Base-by-base conservation (phyloP, 306 rosid genomes). In the Boehmeria nivea region DNA sequence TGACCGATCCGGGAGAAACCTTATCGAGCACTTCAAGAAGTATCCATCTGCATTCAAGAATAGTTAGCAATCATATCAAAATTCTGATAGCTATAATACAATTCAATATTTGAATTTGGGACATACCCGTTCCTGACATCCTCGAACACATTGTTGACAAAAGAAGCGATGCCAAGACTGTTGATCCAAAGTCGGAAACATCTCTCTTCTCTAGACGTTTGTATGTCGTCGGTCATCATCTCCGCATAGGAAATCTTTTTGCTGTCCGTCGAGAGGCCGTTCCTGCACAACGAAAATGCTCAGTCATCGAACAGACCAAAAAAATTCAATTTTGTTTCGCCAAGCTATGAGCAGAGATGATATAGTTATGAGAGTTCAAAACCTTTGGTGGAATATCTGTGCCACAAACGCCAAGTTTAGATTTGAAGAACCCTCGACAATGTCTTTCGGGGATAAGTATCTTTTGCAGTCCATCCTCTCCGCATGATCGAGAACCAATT, bases 171-270 rank as follows among this genome's bases (percentile, higher is more conserved):
- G 45, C 96, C 96, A 36, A 93, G 83, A 78, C 96, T 93, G 63
- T 93, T 87, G 77, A 93, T 85, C 99, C 96, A 93, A 61, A 87
- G 54, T 53, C 99, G 84, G 55, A 77, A 93, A 70, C 96, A 93
- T 73, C 99, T 85, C 75, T 93, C 99, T 73, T 93, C 99, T 79
- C 94, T 77, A 72, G 74, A 93, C 39, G 95, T 88, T 73, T 78
- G 88, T 70, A 85, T 82, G 51, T 93, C 99, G 14, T 93, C 99
- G 1, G 90, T 48, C 86, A 93, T 87, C 90, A 87, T 93, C 86
- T 83, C 93, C 16, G 99, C 99, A 70, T 59, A 93, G 10, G 99
- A 83, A 54, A 85, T 61, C 72, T 77, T 83, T 71, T 61, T 85
- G 64, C 56, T 88, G 60, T 93, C 96, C 17, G 82, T 78, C 15